phyloP scores from a whole-genome alignment of 306 rosid species.

The Cucurbita pepo region DNA sequence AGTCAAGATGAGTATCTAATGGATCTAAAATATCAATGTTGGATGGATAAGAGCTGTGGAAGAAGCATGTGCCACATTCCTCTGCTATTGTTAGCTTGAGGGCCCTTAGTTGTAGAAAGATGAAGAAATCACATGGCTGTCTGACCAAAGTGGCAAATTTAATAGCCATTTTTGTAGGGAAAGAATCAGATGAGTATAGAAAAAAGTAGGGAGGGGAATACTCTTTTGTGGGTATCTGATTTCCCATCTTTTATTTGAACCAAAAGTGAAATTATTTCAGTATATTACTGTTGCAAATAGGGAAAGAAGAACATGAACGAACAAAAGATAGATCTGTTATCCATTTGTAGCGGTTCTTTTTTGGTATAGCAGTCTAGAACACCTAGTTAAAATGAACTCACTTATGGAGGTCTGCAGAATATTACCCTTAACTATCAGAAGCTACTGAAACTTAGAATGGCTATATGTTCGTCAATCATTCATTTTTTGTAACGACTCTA shows the following conservation, averaged over 20 bases:
- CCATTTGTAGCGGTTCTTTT: neutral
- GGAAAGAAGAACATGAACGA: neutral
- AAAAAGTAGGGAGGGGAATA: neutral
- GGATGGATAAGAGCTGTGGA: neutral
- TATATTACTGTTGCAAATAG: neutral
- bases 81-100: neutral
- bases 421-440: neutral
- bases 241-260: neutral
- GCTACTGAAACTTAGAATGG: neutral
- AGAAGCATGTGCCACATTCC: slow-evolving; percentile 3
- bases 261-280: neutral
- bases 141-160: slow-evolving; percentile 1
- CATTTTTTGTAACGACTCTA: no score
- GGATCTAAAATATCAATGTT: neutral
- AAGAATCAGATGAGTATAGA: neutral
- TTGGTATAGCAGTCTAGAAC: neutral
- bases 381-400: neutral
- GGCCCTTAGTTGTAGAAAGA: neutral
- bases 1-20: neutral
- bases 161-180: neutral
- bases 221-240: neutral
- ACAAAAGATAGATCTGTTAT: neutral
- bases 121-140: slow-evolving; percentile 1
- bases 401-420: neutral
- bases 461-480: neutral